Percentiles rank a stretch among this genome's conserved stretches.
These are phyloP conservation scores for Aspergillus coremiiformis DNA, from an alignment of 495 filamentous ascomycete genomes.

Conservation along the genomic window DNA sequence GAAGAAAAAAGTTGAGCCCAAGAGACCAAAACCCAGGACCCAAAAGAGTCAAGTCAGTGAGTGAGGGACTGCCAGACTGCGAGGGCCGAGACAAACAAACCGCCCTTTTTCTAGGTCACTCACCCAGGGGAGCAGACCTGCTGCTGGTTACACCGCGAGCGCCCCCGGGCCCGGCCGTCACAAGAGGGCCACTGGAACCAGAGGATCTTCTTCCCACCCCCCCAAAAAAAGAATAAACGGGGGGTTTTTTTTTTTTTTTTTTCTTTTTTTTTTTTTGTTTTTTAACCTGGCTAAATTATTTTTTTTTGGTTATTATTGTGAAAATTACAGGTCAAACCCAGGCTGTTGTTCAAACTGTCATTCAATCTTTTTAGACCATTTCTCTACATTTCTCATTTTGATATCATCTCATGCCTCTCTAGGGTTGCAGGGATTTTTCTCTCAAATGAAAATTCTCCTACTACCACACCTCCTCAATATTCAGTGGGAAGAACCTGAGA, in stretches of 20 bases:
- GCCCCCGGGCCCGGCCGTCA: slow-evolving; percentile 12
- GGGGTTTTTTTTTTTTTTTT: not conserved
- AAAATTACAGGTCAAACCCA: not conserved
- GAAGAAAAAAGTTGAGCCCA: slow-evolving; percentile 8
- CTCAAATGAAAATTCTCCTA: not conserved
- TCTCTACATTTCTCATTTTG: not conserved
- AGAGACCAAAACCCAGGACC: slow-evolving; percentile 7
- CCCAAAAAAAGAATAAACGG: not conserved
- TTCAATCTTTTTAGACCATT: not conserved
- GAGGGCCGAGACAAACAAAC: slow-evolving; percentile 18
- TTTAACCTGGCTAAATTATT: no score
- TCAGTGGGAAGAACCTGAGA: not conserved
- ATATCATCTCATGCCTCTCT: not conserved
- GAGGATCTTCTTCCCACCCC: not conserved
- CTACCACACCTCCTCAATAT: not conserved
- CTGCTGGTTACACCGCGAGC: slow-evolving; percentile 19
- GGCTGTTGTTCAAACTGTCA: not conserved
- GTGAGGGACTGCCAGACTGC: slow-evolving; percentile 14
- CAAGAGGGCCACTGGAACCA: slow-evolving; percentile 9
- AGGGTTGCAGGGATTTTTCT: not conserved
- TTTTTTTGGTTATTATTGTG: not conserved
- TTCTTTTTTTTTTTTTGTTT: not conserved
- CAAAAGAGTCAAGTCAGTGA: slow-evolving; percentile 14
- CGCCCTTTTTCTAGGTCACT: slow-evolving; percentile 3
- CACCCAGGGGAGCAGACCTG: slow-evolving; percentile 9